Percentiles rank a stretch among this genome's conserved stretches.
phyloP scores from a whole-genome alignment of 257 asterid species.

The Cordia subcordata region DNA sequence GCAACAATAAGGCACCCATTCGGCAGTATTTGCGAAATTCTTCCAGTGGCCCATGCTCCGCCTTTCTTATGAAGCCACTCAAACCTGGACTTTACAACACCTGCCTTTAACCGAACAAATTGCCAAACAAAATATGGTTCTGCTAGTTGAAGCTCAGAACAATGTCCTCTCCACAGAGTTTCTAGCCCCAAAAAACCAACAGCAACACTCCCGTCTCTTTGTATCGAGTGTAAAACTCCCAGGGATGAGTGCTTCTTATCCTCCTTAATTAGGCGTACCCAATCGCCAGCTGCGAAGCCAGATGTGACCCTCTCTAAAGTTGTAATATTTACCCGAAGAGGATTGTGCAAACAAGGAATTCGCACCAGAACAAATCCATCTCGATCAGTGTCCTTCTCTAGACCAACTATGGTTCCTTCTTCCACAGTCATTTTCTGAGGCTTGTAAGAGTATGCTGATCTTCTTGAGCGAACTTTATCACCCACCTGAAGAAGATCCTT shows the following conservation, averaged over 20 bases:
- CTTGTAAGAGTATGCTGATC: conserved; percentile 21
- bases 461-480: conserved; percentile 53
- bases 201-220: conserved; percentile 39
- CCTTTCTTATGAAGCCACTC: conserved; percentile 52
- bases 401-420: conserved; percentile 52
- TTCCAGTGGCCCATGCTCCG: conserved; percentile 50
- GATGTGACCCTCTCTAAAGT: conserved; percentile 48
- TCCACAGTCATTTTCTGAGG: conserved; percentile 29
- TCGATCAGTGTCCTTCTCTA: conserved; percentile 49
- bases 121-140: conserved; percentile 40
- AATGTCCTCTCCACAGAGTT: conserved; percentile 48
- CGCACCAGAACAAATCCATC: conserved; percentile 45
- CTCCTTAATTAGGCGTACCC: conserved; percentile 42
- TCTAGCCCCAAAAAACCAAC: conserved; percentile 53
- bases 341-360: conserved; percentile 33
- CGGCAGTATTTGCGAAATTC: conserved; percentile 39
- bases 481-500: conserved; percentile 57
- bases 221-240: conserved; percentile 49
- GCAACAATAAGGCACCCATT: conserved; percentile 54
- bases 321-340: conserved; percentile 36
- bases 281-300: conserved; percentile 59
- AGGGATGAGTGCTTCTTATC: conserved; percentile 35
- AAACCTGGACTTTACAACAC: conserved; percentile 37
- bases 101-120: conserved; percentile 42
- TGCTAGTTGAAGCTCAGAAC: conserved; percentile 36